Base-by-base conservation (phyloP, 148 eudicot genomes). In the Vaccinium macrocarpon region DNA sequence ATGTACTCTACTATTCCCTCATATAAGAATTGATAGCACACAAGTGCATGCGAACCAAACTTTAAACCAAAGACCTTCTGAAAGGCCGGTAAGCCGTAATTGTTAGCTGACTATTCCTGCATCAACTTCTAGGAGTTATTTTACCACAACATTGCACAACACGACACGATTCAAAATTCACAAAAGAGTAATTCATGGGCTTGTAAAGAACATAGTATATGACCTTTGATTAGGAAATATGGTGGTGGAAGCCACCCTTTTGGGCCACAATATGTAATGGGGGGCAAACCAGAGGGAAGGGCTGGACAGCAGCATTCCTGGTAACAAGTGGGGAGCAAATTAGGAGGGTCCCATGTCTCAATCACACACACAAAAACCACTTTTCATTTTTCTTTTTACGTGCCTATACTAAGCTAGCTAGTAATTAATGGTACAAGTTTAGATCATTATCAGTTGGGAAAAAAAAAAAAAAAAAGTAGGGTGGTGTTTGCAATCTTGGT, bases 291-390 rank as follows among this genome's bases (percentile, higher is more conserved):
- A 84, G 82, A 61, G 27, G 75, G 71, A 50, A 71, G 87, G 84
- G 74, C 49, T 53, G 70, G 46, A 42, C 46, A 42, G 81, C 87
- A 84, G 49, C 42, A 71, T 52, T 79, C 87, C 89, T 64, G 80
- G 87, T 86, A 79, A 86, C 86, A 86, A 64, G 90, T 87, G 18
- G 86, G 73, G 72, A 80, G 88, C 83, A 90, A 79, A 82, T 80
- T 53, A 70, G 89, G 82, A 87, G 86, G 86, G 83, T 59, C 86
- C 84, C 68, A 14, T 83, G 76, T 76, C 76, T 35, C 82, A 15
- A 18, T 82, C 76, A 38, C 15, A 19, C 62, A 25, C 14, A 10
- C 56, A 21, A 0, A 62, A 77, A 21, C 12, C 19, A 8, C n/a
- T 51, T 23, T 25, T 46, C 16, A 6, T 72, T 14, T 29, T 72